Evolutionary conservation across 768 basidiomycete species (phyloP).

Genomic region (Pleurotus eryngii): DNA sequence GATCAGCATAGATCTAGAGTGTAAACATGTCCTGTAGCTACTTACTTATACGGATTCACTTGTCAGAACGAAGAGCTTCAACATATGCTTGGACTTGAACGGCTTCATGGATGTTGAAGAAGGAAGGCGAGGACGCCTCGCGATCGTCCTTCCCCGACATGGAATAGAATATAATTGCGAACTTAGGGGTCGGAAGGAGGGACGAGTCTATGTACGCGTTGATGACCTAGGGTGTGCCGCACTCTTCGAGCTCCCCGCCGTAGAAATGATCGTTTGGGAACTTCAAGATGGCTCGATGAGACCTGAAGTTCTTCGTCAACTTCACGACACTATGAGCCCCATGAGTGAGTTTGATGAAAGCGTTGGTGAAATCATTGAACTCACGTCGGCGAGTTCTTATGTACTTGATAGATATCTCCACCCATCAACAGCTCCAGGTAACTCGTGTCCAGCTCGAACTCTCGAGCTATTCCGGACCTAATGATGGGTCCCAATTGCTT

Average conservation of each 20-base stretch:
- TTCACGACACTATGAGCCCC: conserved; percentile 50
- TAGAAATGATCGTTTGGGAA: conserved; percentile 67
- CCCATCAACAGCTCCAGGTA: conserved; percentile 61
- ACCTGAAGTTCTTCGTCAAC: conserved; percentile 63
- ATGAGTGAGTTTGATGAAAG: neutral
- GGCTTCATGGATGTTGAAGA: conserved; percentile 65
- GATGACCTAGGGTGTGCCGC: conserved; percentile 37
- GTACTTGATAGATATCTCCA: conserved; percentile 36
- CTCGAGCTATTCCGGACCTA: conserved; percentile 52
- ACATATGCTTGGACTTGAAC: conserved; percentile 52
- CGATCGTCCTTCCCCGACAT: conserved; percentile 59
- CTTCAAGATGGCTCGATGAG: conserved; percentile 54
- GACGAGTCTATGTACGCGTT: conserved; percentile 35
- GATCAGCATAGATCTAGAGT: too few species aligned
- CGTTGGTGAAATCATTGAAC: too few species aligned
- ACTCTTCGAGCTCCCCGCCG: conserved; percentile 44
- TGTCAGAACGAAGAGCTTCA: conserved; percentile 29
- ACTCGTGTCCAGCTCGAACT: conserved; percentile 55
- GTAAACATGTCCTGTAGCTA: too few species aligned
- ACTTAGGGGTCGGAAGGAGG: conserved; percentile 40
- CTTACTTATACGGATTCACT: conserved; percentile 34
- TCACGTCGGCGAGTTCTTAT: conserved; percentile 7
- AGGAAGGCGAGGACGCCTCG: conserved; percentile 66
- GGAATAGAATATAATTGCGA: conserved; percentile 63
- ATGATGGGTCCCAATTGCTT: conserved; percentile 73